phyloP scores from a whole-genome alignment of 106 monocot species.

The Alisma plantagoaquatica region DNA sequence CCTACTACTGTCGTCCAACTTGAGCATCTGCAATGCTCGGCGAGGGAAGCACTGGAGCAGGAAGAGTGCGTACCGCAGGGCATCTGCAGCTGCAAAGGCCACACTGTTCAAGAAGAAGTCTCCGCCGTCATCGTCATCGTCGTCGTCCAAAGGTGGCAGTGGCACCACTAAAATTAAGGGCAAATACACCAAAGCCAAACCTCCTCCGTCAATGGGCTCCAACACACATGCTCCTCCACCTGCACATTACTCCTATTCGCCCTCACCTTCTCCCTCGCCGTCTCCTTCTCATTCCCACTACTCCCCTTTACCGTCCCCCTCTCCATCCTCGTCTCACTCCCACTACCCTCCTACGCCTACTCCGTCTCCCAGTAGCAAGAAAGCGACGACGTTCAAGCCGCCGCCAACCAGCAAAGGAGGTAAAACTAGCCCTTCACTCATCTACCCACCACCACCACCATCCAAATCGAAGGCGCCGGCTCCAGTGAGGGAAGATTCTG shows the following conservation, averaged over 20 bases:
- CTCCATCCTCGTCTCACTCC: not conserved
- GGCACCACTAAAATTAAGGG: not conserved
- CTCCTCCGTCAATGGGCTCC: not conserved
- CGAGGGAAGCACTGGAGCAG: constrained; percentile 13
- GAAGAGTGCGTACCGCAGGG: not conserved
- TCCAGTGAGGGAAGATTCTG: not conserved
- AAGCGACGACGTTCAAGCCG: not conserved
- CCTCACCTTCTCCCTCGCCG: no score
- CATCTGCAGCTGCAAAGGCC: not conserved
- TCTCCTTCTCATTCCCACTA: no score
- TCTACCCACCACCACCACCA: not conserved
- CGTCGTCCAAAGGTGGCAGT: not conserved
- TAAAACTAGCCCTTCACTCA: not conserved
- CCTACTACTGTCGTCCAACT: constrained; percentile 1
- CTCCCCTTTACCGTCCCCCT: no score
- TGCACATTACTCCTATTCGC: no score
- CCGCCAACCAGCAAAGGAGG: not conserved
- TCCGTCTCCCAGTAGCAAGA: not conserved
- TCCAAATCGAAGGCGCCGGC: not conserved
- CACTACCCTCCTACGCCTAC: not conserved
- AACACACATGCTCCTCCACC: no score
- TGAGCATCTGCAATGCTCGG: constrained; percentile 7
- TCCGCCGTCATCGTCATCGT: not conserved
- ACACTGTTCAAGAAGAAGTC: not conserved
- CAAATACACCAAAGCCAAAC: not conserved